Evolutionary conservation across 495 filamentous ascomycete species (phyloP).

Genomic region (Haplographium delicatum): DNA sequence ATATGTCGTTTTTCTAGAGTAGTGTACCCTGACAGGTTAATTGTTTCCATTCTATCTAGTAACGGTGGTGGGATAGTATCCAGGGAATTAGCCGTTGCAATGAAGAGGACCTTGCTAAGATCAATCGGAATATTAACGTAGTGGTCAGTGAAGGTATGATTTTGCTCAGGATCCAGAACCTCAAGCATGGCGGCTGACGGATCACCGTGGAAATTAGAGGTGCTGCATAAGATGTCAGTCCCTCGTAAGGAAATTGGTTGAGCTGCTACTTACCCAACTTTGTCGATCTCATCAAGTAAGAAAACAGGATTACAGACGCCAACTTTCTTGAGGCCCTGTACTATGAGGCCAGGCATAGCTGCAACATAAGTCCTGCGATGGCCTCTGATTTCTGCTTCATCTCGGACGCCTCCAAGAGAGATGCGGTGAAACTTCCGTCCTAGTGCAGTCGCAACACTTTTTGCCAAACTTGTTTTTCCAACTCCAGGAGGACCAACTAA

Average conservation of each 20-base stretch:
- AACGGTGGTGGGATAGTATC: constrained; percentile 93
- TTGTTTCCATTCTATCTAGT: constrained; percentile 97
- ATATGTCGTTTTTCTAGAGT: constrained; percentile 98
- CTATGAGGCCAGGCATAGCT: constrained; percentile 94
- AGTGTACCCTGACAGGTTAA: constrained; percentile 89
- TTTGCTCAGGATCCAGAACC: constrained; percentile 97
- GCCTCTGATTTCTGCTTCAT: constrained; percentile 95
- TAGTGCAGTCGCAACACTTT: constrained; percentile 84
- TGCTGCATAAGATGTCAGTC: constrained; percentile 25
- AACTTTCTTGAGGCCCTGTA: constrained; percentile 92
- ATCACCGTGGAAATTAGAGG: constrained; percentile 89
- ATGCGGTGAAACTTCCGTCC: constrained; percentile 97
- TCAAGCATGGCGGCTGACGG: constrained; percentile 99
- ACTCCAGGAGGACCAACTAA: constrained; percentile 93
- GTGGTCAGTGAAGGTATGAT: constrained; percentile 90
- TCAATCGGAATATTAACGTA: constrained; percentile 97
- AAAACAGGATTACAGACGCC: constrained; percentile 96
- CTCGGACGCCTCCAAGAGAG: constrained; percentile 90
- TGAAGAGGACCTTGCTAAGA: constrained; percentile 93
- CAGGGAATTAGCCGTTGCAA: constrained; percentile 95
- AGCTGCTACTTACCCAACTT: constrained; percentile 57
- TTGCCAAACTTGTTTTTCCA: constrained; percentile 94
- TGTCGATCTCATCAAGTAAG: constrained; percentile 97
- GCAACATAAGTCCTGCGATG: constrained; percentile 97
- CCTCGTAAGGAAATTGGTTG: background rate